Base-by-base conservation (phyloP, 306 rosid genomes). In the Begonia masoniana region DNA sequence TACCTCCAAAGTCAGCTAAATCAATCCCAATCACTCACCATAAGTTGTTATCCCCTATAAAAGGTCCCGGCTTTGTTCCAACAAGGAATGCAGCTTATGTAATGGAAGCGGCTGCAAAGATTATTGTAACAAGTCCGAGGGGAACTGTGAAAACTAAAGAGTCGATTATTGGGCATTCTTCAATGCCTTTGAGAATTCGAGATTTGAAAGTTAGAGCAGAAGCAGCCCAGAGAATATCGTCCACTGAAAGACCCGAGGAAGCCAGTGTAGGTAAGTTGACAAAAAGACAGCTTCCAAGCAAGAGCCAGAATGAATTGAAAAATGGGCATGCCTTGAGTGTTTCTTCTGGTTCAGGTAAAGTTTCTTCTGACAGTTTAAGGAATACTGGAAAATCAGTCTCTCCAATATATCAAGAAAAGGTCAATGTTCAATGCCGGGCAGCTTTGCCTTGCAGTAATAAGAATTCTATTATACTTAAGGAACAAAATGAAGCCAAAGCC, bases 31-130 rank as follows among this genome's bases (percentile, higher is more conserved):
- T 86, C 62, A 74, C 99, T 54, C 86, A 81, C 69, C 89, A 86
- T 54, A 86, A 76, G 71, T 70, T 86, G 49, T 65, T 86, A 78
- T 92, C 99, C 47, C 96, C 95, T 61, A 81, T 86, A 60, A 86
- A 77, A 65, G 73, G 69, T 66, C 82, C 82, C 49, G 93, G 83
- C 61, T 79, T 73, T 56, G 65, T 73, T 57, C 74, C 76, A 9
- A 63, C 77, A 14, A 83, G 69, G 61, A 75, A 72, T 75, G 77
- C 69, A 3, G 76, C 75, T 53, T 78, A 92, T 13, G 56, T 83
- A 50, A 75, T 92, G 88, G 99, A 86, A 64, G 96, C 88, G 16
- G 95, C 94, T 65, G 78, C 96, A 36, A 92, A 81, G 80, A 83
- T 92, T 62, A 77, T 83, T 63, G 95, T 79, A 63, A 73, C 81